phyloP scores from a whole-genome alignment of 2,329 filamentous ascomycete species.

The Penicillium griseofulvum region DNA sequence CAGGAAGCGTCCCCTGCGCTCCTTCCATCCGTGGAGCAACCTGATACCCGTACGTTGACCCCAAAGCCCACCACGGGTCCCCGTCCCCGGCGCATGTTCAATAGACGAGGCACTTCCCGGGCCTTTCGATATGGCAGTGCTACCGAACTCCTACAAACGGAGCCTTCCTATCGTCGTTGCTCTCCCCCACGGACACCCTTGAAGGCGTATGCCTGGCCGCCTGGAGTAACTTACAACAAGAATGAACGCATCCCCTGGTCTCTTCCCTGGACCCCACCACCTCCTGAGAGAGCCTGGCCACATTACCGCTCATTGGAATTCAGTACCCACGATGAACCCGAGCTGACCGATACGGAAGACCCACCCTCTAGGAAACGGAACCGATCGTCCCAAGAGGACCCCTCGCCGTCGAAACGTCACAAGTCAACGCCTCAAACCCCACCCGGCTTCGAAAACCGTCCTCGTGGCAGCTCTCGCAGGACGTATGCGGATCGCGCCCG shows the following conservation, averaged over 20 bases:
- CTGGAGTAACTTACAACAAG: background rate
- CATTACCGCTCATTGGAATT: background rate
- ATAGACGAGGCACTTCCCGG: background rate
- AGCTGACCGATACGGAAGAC: background rate
- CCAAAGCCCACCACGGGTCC: background rate
- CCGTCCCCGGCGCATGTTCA: background rate
- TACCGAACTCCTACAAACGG: background rate
- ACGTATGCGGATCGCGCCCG: constrained; percentile 32
- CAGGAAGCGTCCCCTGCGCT: background rate
- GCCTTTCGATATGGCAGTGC: background rate
- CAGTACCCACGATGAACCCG: background rate
- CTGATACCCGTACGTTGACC: constrained; percentile 1
- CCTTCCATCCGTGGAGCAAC: background rate
- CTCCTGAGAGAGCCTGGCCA: background rate
- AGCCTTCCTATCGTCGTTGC: background rate
- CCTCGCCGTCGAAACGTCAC: background rate
- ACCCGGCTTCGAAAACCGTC: constrained; percentile 3
- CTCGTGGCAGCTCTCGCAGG: constrained; percentile 18
- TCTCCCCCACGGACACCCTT: background rate
- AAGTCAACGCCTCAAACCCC: background rate
- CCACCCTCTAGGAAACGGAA: constrained; percentile 1
- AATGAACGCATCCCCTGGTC: background rate
- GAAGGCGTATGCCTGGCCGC: background rate
- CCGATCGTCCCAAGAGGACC: background rate
- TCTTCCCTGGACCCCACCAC: background rate